Conservation (phyloP, 306 rosid genomes). For the Prosopis cineraria region DNA sequence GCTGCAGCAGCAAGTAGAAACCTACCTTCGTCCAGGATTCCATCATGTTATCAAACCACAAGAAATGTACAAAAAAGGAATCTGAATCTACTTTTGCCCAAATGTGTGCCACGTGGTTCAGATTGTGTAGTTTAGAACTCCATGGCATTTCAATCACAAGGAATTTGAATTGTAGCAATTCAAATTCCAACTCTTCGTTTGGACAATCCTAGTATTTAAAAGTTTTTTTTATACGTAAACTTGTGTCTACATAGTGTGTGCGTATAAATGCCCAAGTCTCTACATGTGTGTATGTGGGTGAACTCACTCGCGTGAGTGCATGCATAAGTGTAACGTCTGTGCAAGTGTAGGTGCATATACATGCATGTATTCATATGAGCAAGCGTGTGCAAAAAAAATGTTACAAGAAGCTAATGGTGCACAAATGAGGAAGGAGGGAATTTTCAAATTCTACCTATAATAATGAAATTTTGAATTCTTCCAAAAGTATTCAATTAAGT, state of each 20-base stretch:
- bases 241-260: background rate
- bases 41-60: slow-evolving; percentile 7
- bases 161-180: background rate
- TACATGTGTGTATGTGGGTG: background rate
- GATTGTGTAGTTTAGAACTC: background rate
- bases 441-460: background rate
- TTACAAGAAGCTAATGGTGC: background rate
- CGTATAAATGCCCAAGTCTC: background rate
- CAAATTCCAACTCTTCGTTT: background rate
- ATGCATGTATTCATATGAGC: background rate
- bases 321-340: background rate
- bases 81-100: slow-evolving; percentile 8
- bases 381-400: background rate
- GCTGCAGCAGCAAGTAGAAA: slow-evolving; percentile 7
- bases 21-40: slow-evolving; percentile 8
- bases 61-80: slow-evolving; percentile 15
- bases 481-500: background rate
- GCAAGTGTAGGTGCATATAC: background rate
- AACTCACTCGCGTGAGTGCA: background rate
- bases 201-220: background rate
- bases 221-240: background rate
- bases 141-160: background rate
- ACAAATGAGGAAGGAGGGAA: background rate
- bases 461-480: background rate
- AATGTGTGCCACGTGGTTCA: slow-evolving; percentile 13